phyloP scores from a whole-genome alignment of 495 filamentous ascomycete genomes.

The Podospora australis region DNA sequence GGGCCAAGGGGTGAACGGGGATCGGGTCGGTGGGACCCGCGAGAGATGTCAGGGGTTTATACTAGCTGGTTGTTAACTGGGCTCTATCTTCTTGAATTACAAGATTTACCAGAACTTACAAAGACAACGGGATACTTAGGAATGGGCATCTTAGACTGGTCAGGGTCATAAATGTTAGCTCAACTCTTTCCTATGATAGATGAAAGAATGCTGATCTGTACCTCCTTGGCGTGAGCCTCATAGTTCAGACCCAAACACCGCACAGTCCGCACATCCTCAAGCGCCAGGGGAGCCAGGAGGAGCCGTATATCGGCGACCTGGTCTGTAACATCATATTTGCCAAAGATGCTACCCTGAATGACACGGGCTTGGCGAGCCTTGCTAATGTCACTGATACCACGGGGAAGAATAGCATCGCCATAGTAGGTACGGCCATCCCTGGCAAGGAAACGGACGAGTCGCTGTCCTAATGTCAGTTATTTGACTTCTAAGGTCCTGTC shows the following conservation, averaged over 20 bases:
- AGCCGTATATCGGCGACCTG: conserved; percentile 57
- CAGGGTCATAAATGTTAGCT: no score
- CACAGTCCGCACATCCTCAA: conserved; percentile 63
- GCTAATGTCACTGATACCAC: conserved; percentile 58
- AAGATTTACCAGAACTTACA: no score
- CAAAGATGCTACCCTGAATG: conserved; percentile 69
- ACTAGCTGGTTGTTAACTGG: no score
- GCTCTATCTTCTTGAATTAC: no score
- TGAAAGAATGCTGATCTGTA: no score
- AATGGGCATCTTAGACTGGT: conserved; percentile 58
- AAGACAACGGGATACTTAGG: conserved; percentile 76
- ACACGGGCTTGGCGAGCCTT: conserved; percentile 60
- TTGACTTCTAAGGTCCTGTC: no score
- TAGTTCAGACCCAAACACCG: conserved; percentile 81
- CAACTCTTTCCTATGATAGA: no score
- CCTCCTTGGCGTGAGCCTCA: conserved; percentile 70
- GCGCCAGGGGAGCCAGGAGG: conserved; percentile 63
- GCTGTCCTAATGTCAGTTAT: conserved; percentile 34
- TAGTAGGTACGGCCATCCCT: conserved; percentile 72
- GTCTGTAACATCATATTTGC: conserved; percentile 63
- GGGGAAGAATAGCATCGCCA: conserved; percentile 73
- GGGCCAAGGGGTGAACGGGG: conserved; percentile 53
- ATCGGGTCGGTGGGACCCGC: conserved; percentile 64
- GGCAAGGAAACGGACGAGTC: conserved; percentile 73
- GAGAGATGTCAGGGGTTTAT: conserved; percentile 72